Conservation (phyloP, 1,284 basidiomycete genomes). For the Bondarzewia mesenterica region DNA sequence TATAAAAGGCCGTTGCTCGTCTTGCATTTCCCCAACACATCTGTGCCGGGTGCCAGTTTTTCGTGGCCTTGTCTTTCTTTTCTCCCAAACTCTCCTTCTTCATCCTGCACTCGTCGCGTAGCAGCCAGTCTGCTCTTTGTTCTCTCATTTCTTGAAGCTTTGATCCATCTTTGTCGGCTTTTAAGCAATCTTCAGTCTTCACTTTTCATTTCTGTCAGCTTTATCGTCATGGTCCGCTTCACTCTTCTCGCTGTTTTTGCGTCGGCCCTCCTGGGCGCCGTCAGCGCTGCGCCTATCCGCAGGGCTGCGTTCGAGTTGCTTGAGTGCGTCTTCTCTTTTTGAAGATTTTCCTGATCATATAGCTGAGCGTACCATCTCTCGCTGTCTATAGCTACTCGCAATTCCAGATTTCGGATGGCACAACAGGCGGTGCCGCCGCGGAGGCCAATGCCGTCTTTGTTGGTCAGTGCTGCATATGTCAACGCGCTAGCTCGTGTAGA, state of each 20-base stretch:
- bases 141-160: background rate
- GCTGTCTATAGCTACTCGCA: slow-evolving; percentile 26
- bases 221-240: background rate
- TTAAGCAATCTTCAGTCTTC: background rate
- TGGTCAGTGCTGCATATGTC: slow-evolving; percentile 8
- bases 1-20: background rate
- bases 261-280: background rate
- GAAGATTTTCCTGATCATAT: too few relatives aligned
- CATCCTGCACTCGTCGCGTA: background rate
- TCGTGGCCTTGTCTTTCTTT: background rate
- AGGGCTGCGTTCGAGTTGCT: background rate
- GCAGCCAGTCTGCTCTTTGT: background rate
- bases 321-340: background rate
- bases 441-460: slow-evolving; percentile 36
- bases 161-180: too few relatives aligned
- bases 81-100: background rate
- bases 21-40: background rate
- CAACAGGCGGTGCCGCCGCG: slow-evolving; percentile 31
- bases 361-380: too few relatives aligned
- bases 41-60: slow-evolving; percentile 1
- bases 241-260: background rate
- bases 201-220: background rate
- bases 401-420: slow-evolving; percentile 39
- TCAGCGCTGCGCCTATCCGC: background rate
- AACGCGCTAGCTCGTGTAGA: too few relatives aligned